Base-by-base conservation (phyloP, 306 rosid species). In the Pueraria montana region DNA sequence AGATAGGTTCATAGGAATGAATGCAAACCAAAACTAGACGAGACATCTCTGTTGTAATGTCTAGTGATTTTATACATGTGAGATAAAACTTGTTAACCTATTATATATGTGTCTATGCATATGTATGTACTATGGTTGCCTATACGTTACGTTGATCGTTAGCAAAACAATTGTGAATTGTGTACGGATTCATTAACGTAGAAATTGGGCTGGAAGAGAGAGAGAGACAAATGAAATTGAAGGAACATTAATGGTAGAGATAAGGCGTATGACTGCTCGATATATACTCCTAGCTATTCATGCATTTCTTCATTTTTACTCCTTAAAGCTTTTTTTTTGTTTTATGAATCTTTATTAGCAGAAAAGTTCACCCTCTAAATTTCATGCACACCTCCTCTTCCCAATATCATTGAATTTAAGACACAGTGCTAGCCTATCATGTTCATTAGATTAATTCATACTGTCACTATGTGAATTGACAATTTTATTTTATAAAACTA, bases 371-470 rank as follows among this genome's bases (percentile, higher is more conserved):
- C 6, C 34, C 34, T 24, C 66, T 20, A 56, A 56, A 21, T 56
- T 56, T 56, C 36, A 59, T 67, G 69, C 59, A 72, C 38, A 63
- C 20, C 16, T 18, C 27, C 16, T 18, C 16, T 75, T 52, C 72
- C 80, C 66, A 69, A 10, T 24, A 59, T 66, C 59, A 69, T 53
- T 68, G 76, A 80, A 68, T 36, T 50, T 80, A 55, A 38, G 68
- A 53, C 11, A 40, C 61, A 40, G 8, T 56, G 40, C n/a, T 55
- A 24, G 55, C 20, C 14, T 46, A 71, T 46, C 75, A 26, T 46
- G 21, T 56, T 20, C 63, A 21, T 56, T 4, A 10, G 16, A 58
- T 58, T 12, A 34, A 56, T 12, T 64, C 59, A 27, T 1, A 70
- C 2, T 4, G 59, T 55, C 20, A 12, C 23, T 55, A 23, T 49